phyloP scores from a whole-genome alignment of 2,329 filamentous ascomycete species.

The Aspergillus niger region DNA sequence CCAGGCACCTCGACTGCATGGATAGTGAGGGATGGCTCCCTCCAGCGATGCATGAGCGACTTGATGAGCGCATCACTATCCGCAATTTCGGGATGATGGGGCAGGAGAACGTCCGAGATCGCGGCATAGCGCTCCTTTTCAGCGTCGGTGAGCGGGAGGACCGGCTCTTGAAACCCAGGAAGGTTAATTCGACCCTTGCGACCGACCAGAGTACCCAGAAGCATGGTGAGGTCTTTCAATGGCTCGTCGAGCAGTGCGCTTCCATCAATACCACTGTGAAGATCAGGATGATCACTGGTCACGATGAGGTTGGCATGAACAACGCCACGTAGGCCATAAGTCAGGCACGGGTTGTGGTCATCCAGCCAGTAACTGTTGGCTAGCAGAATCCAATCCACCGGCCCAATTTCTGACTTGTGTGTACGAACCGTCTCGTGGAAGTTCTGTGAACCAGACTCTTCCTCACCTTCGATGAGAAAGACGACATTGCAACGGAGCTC shows the following conservation, averaged over 20 bases:
- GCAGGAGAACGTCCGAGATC: constrained; percentile 75
- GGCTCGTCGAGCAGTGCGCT: constrained; percentile 88
- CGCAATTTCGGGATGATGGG: constrained; percentile 66
- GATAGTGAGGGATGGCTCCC: constrained; percentile 90
- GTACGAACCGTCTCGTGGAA: constrained; percentile 80
- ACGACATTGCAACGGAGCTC: constrained; percentile 82
- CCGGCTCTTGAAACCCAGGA: constrained; percentile 83
- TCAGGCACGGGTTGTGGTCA: constrained; percentile 91
- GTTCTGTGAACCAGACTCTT: constrained; percentile 89
- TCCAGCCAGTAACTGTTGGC: constrained; percentile 99
- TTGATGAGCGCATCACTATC: constrained; percentile 72
- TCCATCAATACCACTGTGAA: constrained; percentile 96
- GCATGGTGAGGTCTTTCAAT: constrained; percentile 81
- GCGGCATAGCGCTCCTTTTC: constrained; percentile 82
- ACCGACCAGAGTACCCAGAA: constrained; percentile 81
- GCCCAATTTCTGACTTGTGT: constrained; percentile 81
- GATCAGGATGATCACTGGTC: constrained; percentile 80
- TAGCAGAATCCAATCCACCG: constrained; percentile 89
- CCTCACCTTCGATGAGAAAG: constrained; percentile 94
- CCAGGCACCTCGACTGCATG: constrained; percentile 86
- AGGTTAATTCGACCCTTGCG: constrained; percentile 78
- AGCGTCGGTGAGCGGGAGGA: constrained; percentile 71
- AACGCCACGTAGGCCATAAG: constrained; percentile 89
- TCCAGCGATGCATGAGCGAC: constrained; percentile 90
- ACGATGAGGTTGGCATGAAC: constrained; percentile 90